phyloP scores from a whole-genome alignment of 1,139 yeast species.

The Sugiyamaella grinbergsii region DNA sequence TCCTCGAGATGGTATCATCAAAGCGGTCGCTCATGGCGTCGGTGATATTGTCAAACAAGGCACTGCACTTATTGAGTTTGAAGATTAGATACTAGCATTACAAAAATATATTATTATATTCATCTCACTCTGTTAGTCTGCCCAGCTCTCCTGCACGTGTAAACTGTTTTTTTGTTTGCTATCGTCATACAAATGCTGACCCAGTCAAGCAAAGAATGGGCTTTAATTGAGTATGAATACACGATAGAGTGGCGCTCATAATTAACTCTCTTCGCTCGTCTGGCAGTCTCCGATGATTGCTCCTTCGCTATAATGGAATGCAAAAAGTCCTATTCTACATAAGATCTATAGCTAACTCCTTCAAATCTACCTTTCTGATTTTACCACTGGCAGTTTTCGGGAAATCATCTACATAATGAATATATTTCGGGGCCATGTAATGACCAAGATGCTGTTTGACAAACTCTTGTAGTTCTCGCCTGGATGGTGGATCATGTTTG shows the following conservation, averaged over 20 bases:
- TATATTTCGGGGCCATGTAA: constrained; percentile 39
- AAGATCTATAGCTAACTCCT: constrained; percentile 22
- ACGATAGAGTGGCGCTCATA: no score
- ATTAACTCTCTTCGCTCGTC: not conserved
- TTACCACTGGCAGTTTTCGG: constrained; percentile 44
- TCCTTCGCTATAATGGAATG: not conserved
- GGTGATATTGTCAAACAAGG: constrained; percentile 43
- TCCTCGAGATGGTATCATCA: constrained; percentile 38
- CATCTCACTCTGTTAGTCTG: no score
- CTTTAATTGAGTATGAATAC: no score
- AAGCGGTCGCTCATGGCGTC: constrained; percentile 37
- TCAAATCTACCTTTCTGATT: constrained; percentile 41
- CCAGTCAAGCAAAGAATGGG: no score
- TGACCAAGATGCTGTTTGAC: constrained; percentile 38
- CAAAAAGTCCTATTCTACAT: constrained; percentile 9
- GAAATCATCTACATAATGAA: constrained; percentile 38
- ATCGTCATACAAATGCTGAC: no score
- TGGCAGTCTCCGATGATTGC: not conserved
- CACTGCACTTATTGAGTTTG: constrained; percentile 40
- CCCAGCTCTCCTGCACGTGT: no score
- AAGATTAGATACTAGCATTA: constrained; percentile 31
- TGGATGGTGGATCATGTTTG: constrained; percentile 20
- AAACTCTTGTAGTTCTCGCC: constrained; percentile 32
- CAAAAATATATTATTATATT: no score
- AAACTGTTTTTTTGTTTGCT: no score